A percentile compares a stretch with the other conserved stretches of the same genome.
These are phyloP conservation scores for Zalaria obscura DNA, from an alignment of 2,329 filamentous ascomycete genomes.

Conservation along the genomic window DNA sequence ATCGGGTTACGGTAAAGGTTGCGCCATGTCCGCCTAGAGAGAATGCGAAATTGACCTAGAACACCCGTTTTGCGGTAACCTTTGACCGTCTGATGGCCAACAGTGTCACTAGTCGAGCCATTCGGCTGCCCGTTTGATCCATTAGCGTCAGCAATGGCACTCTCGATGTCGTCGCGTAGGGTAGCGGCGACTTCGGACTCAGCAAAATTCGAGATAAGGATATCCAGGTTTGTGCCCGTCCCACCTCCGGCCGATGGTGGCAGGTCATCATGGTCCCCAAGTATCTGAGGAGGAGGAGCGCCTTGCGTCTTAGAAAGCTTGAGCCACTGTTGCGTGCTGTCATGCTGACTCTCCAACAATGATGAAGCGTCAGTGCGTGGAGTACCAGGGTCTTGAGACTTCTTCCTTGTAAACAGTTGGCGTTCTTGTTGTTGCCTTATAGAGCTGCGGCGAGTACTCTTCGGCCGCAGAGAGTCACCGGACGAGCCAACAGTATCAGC, in stretches of 20 bases:
- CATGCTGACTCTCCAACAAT: conserved; percentile 34
- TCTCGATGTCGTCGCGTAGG: conserved; percentile 65
- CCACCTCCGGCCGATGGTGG: conserved; percentile 42
- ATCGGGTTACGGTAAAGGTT: conserved; percentile 96
- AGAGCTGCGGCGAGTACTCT: conserved; percentile 60
- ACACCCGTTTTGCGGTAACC: conserved; percentile 75
- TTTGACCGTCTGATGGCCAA: conserved; percentile 43
- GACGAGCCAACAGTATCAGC: conserved; percentile 43
- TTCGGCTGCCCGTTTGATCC: conserved; percentile 36
- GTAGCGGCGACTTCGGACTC: conserved; percentile 62
- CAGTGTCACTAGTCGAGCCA: conserved; percentile 28
- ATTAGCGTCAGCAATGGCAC: conserved; percentile 57
- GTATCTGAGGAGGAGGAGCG: conserved; percentile 37
- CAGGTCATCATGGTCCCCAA: conserved; percentile 55
- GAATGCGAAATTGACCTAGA: conserved; percentile 68
- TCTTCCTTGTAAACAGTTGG: conserved; percentile 77
- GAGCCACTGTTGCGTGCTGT: conserved; percentile 43
- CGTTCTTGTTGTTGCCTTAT: conserved; percentile 76
- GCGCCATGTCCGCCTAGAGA: conserved; percentile 86
- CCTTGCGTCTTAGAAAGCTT: conserved; percentile 40
- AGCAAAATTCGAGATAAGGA: conserved; percentile 61
- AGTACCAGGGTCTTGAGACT: conserved; percentile 34
- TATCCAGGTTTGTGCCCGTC: conserved; percentile 62
- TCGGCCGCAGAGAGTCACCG: conserved; percentile 51
- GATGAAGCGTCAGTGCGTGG: conserved; percentile 41